Conservation (phyloP, 202 grass and related monocot species). For the Panicum virgatum region DNA sequence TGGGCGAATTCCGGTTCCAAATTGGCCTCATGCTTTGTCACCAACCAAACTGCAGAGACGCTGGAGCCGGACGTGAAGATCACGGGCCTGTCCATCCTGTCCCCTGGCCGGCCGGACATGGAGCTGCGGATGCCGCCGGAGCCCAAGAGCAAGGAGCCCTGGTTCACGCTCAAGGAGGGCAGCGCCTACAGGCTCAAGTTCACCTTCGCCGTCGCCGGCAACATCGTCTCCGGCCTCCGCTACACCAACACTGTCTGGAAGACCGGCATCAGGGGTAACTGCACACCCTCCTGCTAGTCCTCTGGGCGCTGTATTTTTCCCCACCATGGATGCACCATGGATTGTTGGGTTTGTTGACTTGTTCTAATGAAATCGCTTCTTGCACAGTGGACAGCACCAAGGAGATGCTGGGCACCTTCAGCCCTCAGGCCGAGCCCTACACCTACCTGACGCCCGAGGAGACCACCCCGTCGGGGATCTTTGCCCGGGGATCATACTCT, state of each 20-base stretch:
- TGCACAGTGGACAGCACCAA: slow-evolving; percentile 73
- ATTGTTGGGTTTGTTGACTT: neutral
- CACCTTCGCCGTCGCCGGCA: slow-evolving; percentile 74
- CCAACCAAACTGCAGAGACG: slow-evolving; percentile 45
- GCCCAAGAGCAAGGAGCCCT: slow-evolving; percentile 59
- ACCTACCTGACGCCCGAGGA: slow-evolving; percentile 84
- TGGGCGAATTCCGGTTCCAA: too few species aligned
- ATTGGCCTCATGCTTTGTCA: neutral
- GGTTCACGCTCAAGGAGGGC: slow-evolving; percentile 98
- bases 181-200: slow-evolving; percentile 88
- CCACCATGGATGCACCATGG: neutral
- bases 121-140: slow-evolving; percentile 64
- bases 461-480: slow-evolving; percentile 80
- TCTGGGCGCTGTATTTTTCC: neutral
- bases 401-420: slow-evolving; percentile 96
- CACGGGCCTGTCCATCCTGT: slow-evolving; percentile 72
- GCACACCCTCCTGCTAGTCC: neutral
- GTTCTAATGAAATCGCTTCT: neutral
- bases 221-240: slow-evolving; percentile 90
- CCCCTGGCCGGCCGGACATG: slow-evolving; percentile 65
- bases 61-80: slow-evolving; percentile 90
- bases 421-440: slow-evolving; percentile 79
- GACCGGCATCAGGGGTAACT: slow-evolving; percentile 74
- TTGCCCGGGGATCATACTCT: slow-evolving; percentile 82
- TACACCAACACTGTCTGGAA: slow-evolving; percentile 99